phyloP scores from a whole-genome alignment of 371 early-diverging fungal species.

The Lichtheimia corymbifera region DNA sequence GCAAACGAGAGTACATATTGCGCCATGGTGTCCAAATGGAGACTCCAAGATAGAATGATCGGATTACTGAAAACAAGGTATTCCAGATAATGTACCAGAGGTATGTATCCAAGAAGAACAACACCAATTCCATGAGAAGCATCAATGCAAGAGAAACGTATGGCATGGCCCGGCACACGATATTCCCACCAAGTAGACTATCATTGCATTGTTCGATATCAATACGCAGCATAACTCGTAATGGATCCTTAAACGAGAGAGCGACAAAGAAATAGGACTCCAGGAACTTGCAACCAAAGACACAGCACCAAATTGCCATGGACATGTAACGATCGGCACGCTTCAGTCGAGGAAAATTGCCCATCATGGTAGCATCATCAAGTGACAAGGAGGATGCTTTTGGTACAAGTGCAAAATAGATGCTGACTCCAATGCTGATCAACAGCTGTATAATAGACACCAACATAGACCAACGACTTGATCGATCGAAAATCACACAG shows the following conservation, averaged over 20 bases:
- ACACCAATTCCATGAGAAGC: slow-evolving; percentile 70
- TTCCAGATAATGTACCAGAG: slow-evolving; percentile 91
- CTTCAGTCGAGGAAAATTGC: slow-evolving; percentile 73
- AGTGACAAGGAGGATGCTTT: background rate
- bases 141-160: slow-evolving; percentile 68
- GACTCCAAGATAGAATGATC: slow-evolving; percentile 78
- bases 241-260: slow-evolving; percentile 77
- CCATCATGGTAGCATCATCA: background rate
- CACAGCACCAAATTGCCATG: slow-evolving; percentile 71
- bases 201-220: slow-evolving; percentile 57
- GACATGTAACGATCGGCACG: slow-evolving; percentile 70
- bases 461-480: slow-evolving; percentile 41
- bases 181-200: slow-evolving; percentile 36
- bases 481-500: slow-evolving; percentile 46
- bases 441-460: slow-evolving; percentile 67
- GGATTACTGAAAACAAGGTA: slow-evolving; percentile 74
- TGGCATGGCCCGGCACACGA: slow-evolving; percentile 67
- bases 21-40: slow-evolving; percentile 89
- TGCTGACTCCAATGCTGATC: slow-evolving; percentile 63
- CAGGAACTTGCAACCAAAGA: slow-evolving; percentile 76
- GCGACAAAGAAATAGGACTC: slow-evolving; percentile 83
- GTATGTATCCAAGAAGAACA: slow-evolving; percentile 89
- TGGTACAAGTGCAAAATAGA: slow-evolving; percentile 67
- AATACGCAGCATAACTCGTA: slow-evolving; percentile 63
- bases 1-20: slow-evolving; percentile 81